Percentiles rank a stretch among this genome's conserved stretches.
phyloP scores from a whole-genome alignment of 2,329 filamentous ascomycete genomes.

The Coniochaeta sp. region DNA sequence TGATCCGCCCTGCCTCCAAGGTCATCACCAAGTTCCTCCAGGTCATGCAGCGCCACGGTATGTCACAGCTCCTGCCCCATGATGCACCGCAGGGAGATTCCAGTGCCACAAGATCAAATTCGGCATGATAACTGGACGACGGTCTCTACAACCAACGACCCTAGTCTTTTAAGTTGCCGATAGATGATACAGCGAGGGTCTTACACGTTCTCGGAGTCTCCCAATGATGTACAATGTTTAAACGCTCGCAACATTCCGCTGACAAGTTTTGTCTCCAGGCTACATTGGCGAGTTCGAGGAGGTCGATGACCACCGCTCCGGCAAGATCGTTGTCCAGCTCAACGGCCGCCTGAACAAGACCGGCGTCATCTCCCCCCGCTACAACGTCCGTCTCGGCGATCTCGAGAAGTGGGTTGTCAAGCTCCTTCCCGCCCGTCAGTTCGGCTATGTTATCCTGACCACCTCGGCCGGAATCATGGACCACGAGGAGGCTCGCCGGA shows the following conservation, averaged over 20 bases:
- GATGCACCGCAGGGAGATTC: neutral
- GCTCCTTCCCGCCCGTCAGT: constrained; percentile 98
- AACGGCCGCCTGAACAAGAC: constrained; percentile 99
- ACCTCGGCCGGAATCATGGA: constrained; percentile 99
- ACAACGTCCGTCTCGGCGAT: constrained; percentile 96
- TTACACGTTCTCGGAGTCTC: constrained; percentile 89
- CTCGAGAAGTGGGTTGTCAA: constrained; percentile 99
- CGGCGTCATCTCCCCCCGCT: constrained; percentile 97
- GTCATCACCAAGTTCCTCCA: constrained; percentile 99
- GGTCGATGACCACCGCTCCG: constrained; percentile 97
- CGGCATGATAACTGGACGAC: constrained; percentile 99
- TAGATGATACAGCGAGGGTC: constrained; percentile 85
- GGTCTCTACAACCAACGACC: constrained; percentile 76
- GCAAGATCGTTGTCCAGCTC: constrained; percentile 99
- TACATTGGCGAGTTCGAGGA: constrained; percentile 99
- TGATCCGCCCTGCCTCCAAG: constrained; percentile 98
- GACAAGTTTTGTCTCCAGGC: constrained; percentile 50
- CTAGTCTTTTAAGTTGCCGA: constrained; percentile 99
- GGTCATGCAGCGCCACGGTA: constrained; percentile 99
- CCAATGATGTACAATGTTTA: constrained; percentile 86
- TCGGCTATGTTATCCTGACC: constrained; percentile 98
- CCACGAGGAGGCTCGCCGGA: constrained; percentile 98
- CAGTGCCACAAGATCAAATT: constrained; percentile 30
- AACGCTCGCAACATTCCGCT: constrained; percentile 78
- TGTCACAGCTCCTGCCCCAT: constrained; percentile 31